Evolutionary conservation across 257 asterid species (phyloP).

Genomic region (Solanum paucissectum): DNA sequence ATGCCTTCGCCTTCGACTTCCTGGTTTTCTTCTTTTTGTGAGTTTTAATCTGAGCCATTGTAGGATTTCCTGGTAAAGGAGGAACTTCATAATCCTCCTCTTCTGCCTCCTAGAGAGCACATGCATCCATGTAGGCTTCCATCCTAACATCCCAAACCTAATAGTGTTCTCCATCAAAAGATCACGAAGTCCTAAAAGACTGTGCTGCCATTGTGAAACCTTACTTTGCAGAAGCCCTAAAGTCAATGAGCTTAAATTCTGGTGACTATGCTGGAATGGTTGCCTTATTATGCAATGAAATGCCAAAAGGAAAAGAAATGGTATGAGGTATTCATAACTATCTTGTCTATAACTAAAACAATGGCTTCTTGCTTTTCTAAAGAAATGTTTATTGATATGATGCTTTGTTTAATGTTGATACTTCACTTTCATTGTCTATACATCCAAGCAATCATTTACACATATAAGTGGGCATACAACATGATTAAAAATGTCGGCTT

Average conservation of each 20-base stretch:
- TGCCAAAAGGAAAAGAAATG: conserved; percentile 18
- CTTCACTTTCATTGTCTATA: neutral
- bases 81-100: too few species aligned
- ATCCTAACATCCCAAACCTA: too few species aligned
- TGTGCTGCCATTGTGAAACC: conserved; percentile 28
- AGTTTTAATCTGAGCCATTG: too few species aligned
- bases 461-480: neutral
- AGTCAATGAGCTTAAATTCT: conserved; percentile 23
- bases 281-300: conserved; percentile 17
- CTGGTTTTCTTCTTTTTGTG: too few species aligned
- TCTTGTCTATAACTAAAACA: neutral
- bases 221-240: conserved; percentile 25
- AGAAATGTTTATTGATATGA: neutral
- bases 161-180: too few species aligned
- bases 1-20: too few species aligned
- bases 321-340: conserved; percentile 14
- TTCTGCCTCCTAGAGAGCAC: too few species aligned
- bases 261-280: conserved; percentile 34
- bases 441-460: neutral
- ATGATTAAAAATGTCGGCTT: neutral
- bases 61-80: too few species aligned
- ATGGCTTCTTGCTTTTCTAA: neutral
- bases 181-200: conserved; percentile 24
- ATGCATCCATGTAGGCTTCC: too few species aligned
- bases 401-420: neutral